A percentile compares a stretch with the other conserved stretches of the same genome.
Evolutionary conservation across 129 eudicot species (phyloP).

Genomic region (Solidago caesia): DNA sequence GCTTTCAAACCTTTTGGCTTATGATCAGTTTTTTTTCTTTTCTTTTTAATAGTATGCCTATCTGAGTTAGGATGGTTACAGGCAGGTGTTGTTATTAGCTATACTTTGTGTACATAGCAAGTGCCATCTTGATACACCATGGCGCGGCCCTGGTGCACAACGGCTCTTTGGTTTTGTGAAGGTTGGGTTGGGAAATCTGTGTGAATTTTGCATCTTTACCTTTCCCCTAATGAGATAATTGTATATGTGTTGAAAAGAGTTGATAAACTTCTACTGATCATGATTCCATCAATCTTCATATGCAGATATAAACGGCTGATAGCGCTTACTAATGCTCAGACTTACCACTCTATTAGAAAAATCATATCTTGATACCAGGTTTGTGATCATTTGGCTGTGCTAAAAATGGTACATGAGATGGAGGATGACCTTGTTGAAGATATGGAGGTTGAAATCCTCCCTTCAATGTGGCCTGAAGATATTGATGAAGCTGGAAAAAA

Average conservation of each 20-base stretch:
- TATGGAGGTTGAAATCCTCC: slow-evolving; percentile 71
- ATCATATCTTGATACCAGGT: not conserved
- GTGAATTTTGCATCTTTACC: not conserved
- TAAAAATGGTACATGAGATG: slow-evolving; percentile 38
- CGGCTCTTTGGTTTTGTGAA: slow-evolving; percentile 7
- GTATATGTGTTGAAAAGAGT: not conserved
- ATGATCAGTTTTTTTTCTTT: not conserved
- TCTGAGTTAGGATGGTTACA: slow-evolving; percentile 3
- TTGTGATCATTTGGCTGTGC: slow-evolving; percentile 32
- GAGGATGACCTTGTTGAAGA: slow-evolving; percentile 55
- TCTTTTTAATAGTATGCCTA: not conserved
- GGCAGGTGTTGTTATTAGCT: not conserved
- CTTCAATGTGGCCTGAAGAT: slow-evolving; percentile 96
- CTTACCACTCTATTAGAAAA: not conserved
- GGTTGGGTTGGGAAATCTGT: not conserved
- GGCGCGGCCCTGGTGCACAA: not conserved
- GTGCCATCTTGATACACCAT: slow-evolving; percentile 4
- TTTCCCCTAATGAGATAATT: not conserved
- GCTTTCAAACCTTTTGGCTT: not conserved
- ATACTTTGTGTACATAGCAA: not conserved
- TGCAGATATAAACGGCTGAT: slow-evolving; percentile 22
- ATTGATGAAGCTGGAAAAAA: slow-evolving; percentile 79
- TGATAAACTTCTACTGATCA: not conserved
- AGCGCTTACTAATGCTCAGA: slow-evolving; percentile 11
- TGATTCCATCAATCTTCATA: slow-evolving; percentile 4